Conservation (phyloP, 441 rosid species). For the Flueggea neowawraea region DNA sequence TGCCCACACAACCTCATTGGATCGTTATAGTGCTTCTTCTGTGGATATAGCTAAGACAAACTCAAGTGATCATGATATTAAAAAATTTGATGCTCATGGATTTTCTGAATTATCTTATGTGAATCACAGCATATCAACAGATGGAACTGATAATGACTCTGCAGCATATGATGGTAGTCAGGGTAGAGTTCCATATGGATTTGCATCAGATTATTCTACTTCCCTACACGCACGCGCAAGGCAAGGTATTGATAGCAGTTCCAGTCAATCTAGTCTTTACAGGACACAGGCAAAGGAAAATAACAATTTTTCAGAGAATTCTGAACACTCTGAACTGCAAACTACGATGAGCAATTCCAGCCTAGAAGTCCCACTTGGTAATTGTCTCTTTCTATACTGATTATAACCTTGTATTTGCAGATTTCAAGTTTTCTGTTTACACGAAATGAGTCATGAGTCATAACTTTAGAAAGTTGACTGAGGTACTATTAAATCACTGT, state of each 20-base stretch:
- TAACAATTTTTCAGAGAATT: conserved; percentile 29
- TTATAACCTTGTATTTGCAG: conserved; percentile 25
- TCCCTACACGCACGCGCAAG: conserved; percentile 27
- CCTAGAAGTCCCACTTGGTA: conserved; percentile 26
- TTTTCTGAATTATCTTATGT: not conserved
- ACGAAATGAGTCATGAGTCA: not conserved
- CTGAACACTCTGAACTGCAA: conserved; percentile 24
- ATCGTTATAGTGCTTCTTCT: conserved; percentile 30
- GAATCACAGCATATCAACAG: conserved; percentile 8
- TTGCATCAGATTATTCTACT: conserved; percentile 20
- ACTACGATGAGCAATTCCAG: conserved; percentile 27
- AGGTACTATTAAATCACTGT: conserved; percentile 3
- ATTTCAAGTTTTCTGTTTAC: conserved; percentile 7
- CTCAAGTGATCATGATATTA: conserved; percentile 27
- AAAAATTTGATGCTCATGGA: not conserved
- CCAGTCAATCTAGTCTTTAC: conserved; percentile 23
- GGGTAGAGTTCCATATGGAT: conserved; percentile 24
- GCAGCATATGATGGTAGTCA: conserved; percentile 24
- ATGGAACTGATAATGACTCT: conserved; percentile 36
- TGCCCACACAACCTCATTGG: conserved; percentile 19
- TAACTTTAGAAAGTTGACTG: conserved; percentile 9
- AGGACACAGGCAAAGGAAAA: conserved; percentile 32
- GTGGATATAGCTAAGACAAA: conserved; percentile 22
- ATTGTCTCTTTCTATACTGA: conserved; percentile 23
- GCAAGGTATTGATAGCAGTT: conserved; percentile 28